Evolutionary conservation across 495 filamentous ascomycete genomes (phyloP).

Genomic region (Tetracladium marchalianum): DNA sequence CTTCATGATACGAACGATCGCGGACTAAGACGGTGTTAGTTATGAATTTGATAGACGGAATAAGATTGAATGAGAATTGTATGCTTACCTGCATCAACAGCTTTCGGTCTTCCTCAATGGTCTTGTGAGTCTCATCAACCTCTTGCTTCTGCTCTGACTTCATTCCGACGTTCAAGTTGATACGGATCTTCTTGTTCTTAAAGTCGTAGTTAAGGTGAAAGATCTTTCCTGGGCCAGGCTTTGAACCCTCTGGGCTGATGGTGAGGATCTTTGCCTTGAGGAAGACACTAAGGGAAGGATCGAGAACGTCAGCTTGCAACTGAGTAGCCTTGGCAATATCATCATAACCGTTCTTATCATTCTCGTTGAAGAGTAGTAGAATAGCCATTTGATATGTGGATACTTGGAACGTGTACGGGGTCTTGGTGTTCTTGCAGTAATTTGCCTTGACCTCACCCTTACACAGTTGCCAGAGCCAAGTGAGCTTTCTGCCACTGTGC

Average conservation of each 20-base stretch:
- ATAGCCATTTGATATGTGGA: conserved; percentile 97
- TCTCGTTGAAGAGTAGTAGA: conserved; percentile 90
- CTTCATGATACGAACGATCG: conserved; percentile 99
- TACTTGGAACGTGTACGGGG: conserved; percentile 94
- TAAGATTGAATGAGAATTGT: not conserved
- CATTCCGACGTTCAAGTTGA: conserved; percentile 91
- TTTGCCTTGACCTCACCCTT: conserved; percentile 94
- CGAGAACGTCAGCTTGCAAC: conserved; percentile 68
- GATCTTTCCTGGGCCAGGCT: conserved; percentile 62
- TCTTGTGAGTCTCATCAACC: conserved; percentile 95
- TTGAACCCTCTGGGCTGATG: conserved; percentile 57
- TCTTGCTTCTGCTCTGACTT: conserved; percentile 94
- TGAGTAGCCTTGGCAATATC: conserved; percentile 76
- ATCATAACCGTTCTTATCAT: conserved; percentile 73
- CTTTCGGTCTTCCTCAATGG: conserved; percentile 96
- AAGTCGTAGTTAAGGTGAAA: conserved; percentile 87
- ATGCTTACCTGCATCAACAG: conserved; percentile 84
- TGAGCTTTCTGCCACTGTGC: conserved; percentile 91
- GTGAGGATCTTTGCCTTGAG: conserved; percentile 83
- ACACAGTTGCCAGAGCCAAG: conserved; percentile 96
- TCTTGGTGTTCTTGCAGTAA: conserved; percentile 79
- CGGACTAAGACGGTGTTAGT: conserved; percentile 53
- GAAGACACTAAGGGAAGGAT: conserved; percentile 73
- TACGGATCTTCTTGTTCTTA: conserved; percentile 93
- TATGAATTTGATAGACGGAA: conserved; percentile 6